These are phyloP conservation scores for Dryas octopetala DNA, from an alignment of 306 rosid species.

Conservation along the genomic window DNA sequence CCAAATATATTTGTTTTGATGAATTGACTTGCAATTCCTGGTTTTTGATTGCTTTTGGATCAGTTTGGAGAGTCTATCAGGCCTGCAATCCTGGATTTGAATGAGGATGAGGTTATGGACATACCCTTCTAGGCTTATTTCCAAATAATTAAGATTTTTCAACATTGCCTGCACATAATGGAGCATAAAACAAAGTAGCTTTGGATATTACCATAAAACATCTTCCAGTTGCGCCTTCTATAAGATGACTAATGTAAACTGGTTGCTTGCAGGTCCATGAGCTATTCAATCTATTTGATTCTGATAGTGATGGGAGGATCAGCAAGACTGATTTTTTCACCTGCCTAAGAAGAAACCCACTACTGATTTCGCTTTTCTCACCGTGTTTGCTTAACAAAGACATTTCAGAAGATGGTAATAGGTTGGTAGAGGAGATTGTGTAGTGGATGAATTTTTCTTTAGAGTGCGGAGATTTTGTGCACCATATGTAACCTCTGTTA, in stretches of 20 bases:
- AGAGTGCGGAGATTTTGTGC: conserved; percentile 9
- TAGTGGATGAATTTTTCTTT: conserved; percentile 30
- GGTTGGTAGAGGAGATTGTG: conserved; percentile 40
- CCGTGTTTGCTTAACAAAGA: conserved; percentile 45
- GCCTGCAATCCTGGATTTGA: conserved; percentile 50
- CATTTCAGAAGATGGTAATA: conserved; percentile 19
- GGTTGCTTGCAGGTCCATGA: conserved; percentile 54
- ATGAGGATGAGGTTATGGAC: conserved; percentile 56
- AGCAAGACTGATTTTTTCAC: conserved; percentile 59
- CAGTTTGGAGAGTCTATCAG: conserved; percentile 63
- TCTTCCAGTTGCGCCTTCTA: not conserved
- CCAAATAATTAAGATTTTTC: not conserved
- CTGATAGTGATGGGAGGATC: conserved; percentile 55
- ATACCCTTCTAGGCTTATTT: not conserved
- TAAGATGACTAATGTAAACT: not conserved
- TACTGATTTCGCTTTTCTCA: conserved; percentile 71
- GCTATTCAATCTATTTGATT: conserved; percentile 60
- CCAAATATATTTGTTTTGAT: conserved; percentile 10
- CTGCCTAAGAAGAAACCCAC: conserved; percentile 68
- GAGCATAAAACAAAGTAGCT: not conserved
- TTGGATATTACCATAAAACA: not conserved
- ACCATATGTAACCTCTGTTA: conserved; percentile 11
- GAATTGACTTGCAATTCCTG: conserved; percentile 26
- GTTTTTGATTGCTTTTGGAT: conserved; percentile 21
- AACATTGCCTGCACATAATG: not conserved